phyloP scores from a whole-genome alignment of 495 filamentous ascomycete species.

The Neurospora sp. region DNA sequence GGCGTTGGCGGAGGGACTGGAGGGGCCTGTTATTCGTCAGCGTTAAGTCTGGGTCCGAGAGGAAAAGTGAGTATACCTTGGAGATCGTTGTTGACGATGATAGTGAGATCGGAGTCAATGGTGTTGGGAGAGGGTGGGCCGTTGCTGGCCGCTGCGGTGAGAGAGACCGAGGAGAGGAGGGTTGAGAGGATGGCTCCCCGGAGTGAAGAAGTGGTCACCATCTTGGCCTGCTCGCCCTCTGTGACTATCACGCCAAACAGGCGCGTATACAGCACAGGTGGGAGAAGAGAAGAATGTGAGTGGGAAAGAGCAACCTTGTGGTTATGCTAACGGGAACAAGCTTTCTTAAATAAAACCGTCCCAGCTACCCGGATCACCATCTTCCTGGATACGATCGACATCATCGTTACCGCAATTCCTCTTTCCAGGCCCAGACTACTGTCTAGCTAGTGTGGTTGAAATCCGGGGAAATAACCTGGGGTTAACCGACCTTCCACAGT shows the following conservation, averaged over 20 bases:
- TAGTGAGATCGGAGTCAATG: constrained; percentile 27
- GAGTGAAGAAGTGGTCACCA: neutral
- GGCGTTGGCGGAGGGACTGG: constrained; percentile 27
- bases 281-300: neutral
- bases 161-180: constrained; percentile 8
- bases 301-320: neutral
- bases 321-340: neutral
- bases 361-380: neutral
- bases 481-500: neutral
- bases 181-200: neutral
- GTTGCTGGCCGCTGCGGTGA: constrained; percentile 6
- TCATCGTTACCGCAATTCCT: neutral
- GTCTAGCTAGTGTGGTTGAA: neutral
- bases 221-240: neutral
- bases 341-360: neutral
- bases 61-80: constrained; percentile 19
- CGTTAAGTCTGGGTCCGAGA: neutral
- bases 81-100: constrained; percentile 32
- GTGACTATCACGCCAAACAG: neutral
- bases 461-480: neutral
- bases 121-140: constrained; percentile 21
- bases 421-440: neutral
- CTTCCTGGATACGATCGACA: neutral
- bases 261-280: neutral
- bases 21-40: constrained; percentile 15